phyloP scores from a whole-genome alignment of 345 rosid species.

The Atalantia buxifolia region DNA sequence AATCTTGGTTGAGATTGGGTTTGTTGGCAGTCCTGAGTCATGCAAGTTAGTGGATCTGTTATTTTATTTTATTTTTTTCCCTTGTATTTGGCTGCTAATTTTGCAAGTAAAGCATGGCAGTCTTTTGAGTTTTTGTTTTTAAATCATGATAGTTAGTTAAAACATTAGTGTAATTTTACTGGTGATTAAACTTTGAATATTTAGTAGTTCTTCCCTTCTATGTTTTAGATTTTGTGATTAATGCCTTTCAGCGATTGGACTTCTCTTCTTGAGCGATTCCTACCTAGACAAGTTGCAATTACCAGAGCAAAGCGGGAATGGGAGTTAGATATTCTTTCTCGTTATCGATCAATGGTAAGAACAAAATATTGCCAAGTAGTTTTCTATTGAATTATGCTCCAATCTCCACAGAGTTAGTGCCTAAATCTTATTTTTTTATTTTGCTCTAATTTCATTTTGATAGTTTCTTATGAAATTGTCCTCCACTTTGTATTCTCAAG shows the following conservation, averaged over 20 bases:
- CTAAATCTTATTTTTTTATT: not conserved
- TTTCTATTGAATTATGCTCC: not conserved
- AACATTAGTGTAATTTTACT: not conserved
- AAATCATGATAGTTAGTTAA: not conserved
- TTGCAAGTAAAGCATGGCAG: not conserved
- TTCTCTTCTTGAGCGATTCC: slow-evolving; percentile 81
- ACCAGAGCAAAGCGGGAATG: slow-evolving; percentile 94
- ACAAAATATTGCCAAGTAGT: slow-evolving; percentile 7
- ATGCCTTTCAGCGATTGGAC: slow-evolving; percentile 72
- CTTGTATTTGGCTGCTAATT: not conserved
- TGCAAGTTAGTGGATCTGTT: slow-evolving; percentile 63
- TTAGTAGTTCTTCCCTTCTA: not conserved
- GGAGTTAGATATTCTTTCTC: slow-evolving; percentile 93
- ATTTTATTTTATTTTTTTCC: not conserved
- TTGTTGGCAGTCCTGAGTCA: slow-evolving; percentile 75
- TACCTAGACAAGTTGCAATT: slow-evolving; percentile 93
- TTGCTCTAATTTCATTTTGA: not conserved
- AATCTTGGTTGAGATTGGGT: slow-evolving; percentile 90
- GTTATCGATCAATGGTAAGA: slow-evolving; percentile 78
- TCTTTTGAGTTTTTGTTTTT: slow-evolving; percentile 3
- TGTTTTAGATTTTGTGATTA: slow-evolving; percentile 13
- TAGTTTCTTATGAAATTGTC: not conserved
- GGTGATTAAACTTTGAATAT: not conserved
- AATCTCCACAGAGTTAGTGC: not conserved
- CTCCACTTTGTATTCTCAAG: no score